Base-by-base conservation (phyloP, 2,329 filamentous ascomycete species). In the Lecanicillium sp. region DNA sequence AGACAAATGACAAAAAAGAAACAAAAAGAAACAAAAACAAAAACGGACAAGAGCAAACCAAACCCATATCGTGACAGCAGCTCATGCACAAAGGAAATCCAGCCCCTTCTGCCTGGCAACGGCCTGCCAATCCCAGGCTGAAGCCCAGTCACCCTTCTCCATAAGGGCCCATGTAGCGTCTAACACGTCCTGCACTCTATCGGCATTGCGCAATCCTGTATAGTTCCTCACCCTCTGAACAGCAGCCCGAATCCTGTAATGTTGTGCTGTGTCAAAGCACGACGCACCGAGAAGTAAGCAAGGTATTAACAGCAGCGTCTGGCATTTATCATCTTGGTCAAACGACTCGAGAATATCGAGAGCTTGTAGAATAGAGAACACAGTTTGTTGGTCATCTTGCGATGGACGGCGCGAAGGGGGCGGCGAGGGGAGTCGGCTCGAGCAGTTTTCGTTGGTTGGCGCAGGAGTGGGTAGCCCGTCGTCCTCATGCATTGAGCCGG, bases 41-140 rank as follows among this genome's bases (percentile, higher is more conserved):
- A 24, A n/a, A 24, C 20, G 8, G n/a, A 30, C 14, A n/a, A 29
- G 2, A 27, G 4, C 10, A 39, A 21, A 20, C 8, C 19, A 39
- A 6, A 5, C 21, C 11, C 27, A 9, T 21, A 26, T 29, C n/a
- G 26, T 15, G 6, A 33, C 8, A 33, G 68, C 37, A 62, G n/a
- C 61, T 65, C 53, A 70, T 20, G 67, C 62, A 59, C 76, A 78
- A 3, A 79, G 65, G 55, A 82, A 81, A 60, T 81, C 75, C 29
- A 82, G 67, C 0, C 67, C 70, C 62, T 81, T 71, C 7, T 66
- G 58, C 45, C 68, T 63, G 1, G 79, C 78, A 23, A 83, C 70
- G 3, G 67, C 66, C 52, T 83, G 79, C 79, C 79, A 84, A 59
- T 84, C 81, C 81, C 81, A 84, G 7, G 77, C 78, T 15, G 70